Conservation (phyloP, 768 basidiomycete genomes). For the Pulveroboletus ravenelii region DNA sequence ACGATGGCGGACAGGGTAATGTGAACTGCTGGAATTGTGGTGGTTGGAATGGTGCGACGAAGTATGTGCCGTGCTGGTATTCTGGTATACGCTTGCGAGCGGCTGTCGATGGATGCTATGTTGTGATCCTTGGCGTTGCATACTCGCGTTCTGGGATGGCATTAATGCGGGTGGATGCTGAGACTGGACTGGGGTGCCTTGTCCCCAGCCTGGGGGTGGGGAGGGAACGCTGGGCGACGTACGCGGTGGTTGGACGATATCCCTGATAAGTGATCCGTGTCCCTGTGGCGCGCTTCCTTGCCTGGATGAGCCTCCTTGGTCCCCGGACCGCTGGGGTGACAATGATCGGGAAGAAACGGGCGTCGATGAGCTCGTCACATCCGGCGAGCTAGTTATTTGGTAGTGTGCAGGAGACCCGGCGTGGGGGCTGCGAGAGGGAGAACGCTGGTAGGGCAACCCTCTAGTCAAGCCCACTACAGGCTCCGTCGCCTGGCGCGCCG, state of each 20-base stretch:
- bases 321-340: constrained; percentile 14
- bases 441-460: not conserved
- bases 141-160: constrained; percentile 5
- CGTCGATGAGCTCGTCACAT: constrained; percentile 6
- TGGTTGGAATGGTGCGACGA: constrained; percentile 9
- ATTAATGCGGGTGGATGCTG: constrained; percentile 2
- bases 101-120: constrained; percentile 9
- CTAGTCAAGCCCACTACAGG: constrained; percentile 2
- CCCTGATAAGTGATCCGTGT: constrained; percentile 10
- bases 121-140: constrained; percentile 20
- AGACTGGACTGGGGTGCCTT: constrained; percentile 1
- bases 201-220: constrained; percentile 5
- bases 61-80: constrained; percentile 11
- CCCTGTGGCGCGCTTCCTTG: constrained; percentile 19
- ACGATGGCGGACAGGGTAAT: constrained; percentile 18
- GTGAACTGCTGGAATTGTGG: constrained; percentile 11
- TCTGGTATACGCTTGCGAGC: constrained; percentile 5
- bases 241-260: constrained; percentile 19
- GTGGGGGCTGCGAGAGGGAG: constrained; percentile 20
- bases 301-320: constrained; percentile 15
- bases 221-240: constrained; percentile 11
- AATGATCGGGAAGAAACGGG: constrained; percentile 15
- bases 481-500: constrained; percentile 21
- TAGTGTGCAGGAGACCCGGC: constrained; percentile 5
- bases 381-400: constrained; percentile 4